phyloP scores from a whole-genome alignment of 2,329 filamentous ascomycete genomes.

The Hirsutella rhossiliensis region DNA sequence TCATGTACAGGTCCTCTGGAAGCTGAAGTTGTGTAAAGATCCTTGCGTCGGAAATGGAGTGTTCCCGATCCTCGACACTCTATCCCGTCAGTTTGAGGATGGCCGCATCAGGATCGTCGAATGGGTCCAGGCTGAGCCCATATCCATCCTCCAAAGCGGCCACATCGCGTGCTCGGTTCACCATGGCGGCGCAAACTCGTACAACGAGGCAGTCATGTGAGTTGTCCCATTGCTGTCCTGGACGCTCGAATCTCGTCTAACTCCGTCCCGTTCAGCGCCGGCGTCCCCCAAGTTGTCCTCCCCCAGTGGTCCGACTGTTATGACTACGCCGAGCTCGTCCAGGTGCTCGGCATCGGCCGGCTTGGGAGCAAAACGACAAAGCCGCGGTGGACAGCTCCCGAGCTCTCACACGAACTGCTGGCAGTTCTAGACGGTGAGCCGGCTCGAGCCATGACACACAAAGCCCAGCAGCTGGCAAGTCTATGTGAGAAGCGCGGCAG shows the following conservation, averaged over 20 bases:
- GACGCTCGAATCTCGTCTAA: neutral
- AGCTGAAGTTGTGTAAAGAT: conserved; percentile 12
- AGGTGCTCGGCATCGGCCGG: conserved; percentile 28
- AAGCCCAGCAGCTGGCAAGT: neutral
- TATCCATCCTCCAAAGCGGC: conserved; percentile 22
- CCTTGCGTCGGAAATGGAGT: conserved; percentile 6
- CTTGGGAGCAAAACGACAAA: conserved; percentile 11
- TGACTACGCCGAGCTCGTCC: conserved; percentile 31
- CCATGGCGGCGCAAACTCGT: conserved; percentile 35
- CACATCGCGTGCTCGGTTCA: conserved; percentile 27
- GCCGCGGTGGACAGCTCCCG: conserved; percentile 11
- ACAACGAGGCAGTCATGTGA: conserved; percentile 23
- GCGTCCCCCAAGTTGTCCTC: conserved; percentile 31
- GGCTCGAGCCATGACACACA: neutral
- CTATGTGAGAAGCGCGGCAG: neutral
- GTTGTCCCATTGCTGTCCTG: conserved; percentile 4
- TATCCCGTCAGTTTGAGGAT: conserved; percentile 13
- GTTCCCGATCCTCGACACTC: conserved; percentile 7
- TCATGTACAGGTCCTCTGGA: conserved; percentile 20
- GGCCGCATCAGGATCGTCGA: conserved; percentile 22
- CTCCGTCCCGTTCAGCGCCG: conserved; percentile 19
- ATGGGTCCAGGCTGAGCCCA: conserved; percentile 28
- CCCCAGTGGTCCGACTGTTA: conserved; percentile 34
- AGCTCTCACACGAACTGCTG: conserved; percentile 8
- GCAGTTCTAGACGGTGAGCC: conserved; percentile 7